Evolutionary conservation across 1,284 basidiomycete genomes (phyloP).

Genomic region (Sutorius eximius): DNA sequence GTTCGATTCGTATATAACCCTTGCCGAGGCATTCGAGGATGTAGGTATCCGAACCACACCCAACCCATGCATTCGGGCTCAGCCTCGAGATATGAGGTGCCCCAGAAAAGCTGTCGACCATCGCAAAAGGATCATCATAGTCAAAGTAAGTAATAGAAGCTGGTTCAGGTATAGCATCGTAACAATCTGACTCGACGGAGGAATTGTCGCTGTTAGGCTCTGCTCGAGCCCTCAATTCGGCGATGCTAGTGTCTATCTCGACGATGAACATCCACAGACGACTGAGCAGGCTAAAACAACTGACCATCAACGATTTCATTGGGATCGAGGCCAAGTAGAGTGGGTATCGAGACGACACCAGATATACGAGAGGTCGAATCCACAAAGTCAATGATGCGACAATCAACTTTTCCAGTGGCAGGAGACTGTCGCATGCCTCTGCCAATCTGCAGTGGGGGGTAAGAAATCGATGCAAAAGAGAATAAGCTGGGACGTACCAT

Average conservation of each 20-base stretch:
- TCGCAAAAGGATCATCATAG: conserved; percentile 75
- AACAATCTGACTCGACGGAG: conserved; percentile 21
- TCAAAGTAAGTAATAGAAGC: conserved; percentile 77
- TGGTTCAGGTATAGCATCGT: conserved; percentile 51
- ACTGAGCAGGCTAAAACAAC: conserved; percentile 9
- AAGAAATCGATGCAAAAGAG: neutral
- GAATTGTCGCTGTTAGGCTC: conserved; percentile 22
- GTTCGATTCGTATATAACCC: conserved; percentile 75
- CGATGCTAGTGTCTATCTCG: conserved; percentile 49
- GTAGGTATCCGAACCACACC: conserved; percentile 73
- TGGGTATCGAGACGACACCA: conserved; percentile 81
- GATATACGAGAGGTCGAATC: conserved; percentile 71
- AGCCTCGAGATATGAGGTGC: conserved; percentile 52
- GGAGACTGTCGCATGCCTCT: conserved; percentile 89
- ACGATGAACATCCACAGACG: conserved; percentile 5
- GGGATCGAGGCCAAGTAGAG: conserved; percentile 86
- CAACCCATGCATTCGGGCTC: conserved; percentile 74
- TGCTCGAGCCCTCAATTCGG: conserved; percentile 47
- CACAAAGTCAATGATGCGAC: conserved; percentile 90
- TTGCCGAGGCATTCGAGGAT: conserved; percentile 78
- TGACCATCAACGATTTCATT: conserved; percentile 64
- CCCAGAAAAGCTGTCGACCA: conserved; percentile 54
- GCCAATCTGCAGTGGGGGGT: conserved; percentile 66
- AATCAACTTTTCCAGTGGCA: conserved; percentile 79
- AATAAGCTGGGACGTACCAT: conserved; percentile 62